phyloP scores from a whole-genome alignment of 768 basidiomycete species.

The Leccinum disarticulatum region DNA sequence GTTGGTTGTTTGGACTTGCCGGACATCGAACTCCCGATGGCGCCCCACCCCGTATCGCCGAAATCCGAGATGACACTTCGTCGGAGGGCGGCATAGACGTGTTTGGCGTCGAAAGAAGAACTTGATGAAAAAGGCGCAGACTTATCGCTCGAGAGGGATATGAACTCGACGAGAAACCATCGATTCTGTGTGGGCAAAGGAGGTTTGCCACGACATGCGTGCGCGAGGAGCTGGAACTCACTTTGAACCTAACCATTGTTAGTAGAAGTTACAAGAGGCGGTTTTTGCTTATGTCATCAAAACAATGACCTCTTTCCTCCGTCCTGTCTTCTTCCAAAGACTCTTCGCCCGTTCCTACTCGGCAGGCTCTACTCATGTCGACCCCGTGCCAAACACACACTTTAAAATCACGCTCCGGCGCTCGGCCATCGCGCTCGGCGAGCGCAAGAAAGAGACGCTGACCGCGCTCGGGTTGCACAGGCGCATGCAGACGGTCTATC shows the following conservation, averaged over 20 bases:
- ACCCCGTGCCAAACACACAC: conserved; percentile 54
- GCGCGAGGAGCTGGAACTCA: conserved; percentile 17
- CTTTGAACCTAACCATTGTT: conserved; percentile 68
- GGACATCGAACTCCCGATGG: conserved; percentile 66
- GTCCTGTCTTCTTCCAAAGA: conserved; percentile 9
- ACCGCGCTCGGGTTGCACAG: conserved; percentile 81
- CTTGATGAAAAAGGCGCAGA: conserved; percentile 27
- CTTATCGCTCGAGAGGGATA: background rate
- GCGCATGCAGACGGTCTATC: conserved; percentile 68
- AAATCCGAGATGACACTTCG: conserved; percentile 71
- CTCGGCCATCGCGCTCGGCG: conserved; percentile 81
- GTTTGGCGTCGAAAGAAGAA: conserved; percentile 45
- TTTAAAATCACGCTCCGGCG: conserved; percentile 88
- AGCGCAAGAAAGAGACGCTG: conserved; percentile 69
- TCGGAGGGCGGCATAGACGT: conserved; percentile 66
- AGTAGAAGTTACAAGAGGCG: no score
- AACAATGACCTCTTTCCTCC: conserved; percentile 14
- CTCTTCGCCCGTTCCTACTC: conserved; percentile 13
- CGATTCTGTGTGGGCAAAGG: no score
- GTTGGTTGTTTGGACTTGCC: conserved; percentile 44
- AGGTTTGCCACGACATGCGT: no score
- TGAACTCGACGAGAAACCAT: no score
- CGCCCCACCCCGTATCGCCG: conserved; percentile 86
- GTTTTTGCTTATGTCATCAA: conserved; percentile 15
- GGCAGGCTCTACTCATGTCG: background rate